phyloP scores from a whole-genome alignment of 352 stramenopile genomes.

The Saprolegnia parasitica region DNA sequence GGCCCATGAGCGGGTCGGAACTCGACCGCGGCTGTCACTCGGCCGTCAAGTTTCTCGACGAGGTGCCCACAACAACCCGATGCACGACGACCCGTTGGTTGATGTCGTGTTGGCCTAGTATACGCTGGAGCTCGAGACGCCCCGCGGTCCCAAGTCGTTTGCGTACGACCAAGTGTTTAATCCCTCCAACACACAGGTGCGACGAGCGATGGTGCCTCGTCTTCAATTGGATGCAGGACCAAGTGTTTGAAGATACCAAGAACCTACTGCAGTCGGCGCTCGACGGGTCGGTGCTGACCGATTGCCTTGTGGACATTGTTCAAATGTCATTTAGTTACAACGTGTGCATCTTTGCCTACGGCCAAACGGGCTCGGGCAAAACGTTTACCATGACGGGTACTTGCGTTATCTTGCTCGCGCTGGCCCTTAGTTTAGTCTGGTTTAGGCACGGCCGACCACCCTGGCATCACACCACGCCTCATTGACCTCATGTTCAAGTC shows the following conservation, averaged over 20 bases:
- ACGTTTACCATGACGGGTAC: conserved; percentile 91
- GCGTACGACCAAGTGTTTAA: conserved; percentile 88
- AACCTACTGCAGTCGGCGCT: conserved; percentile 86
- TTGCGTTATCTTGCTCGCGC: not conserved
- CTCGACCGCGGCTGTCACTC: conserved; percentile 63
- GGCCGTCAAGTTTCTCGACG: conserved; percentile 67
- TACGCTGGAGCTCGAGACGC: conserved; percentile 78
- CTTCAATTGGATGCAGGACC: conserved; percentile 35
- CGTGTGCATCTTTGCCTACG: conserved; percentile 93
- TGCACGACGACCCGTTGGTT: not conserved
- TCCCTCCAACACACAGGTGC: conserved; percentile 49
- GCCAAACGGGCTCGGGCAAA: conserved; percentile 90
- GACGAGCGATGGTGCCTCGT: not conserved
- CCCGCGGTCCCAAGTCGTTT: conserved; percentile 82
- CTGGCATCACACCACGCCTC: conserved; percentile 77
- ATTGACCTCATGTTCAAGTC: conserved; percentile 85
- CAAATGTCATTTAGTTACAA: conserved; percentile 62
- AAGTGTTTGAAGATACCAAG: conserved; percentile 92
- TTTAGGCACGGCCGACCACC: conserved; percentile 42
- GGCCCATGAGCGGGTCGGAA: conserved; percentile 87
- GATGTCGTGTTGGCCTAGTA: conserved; percentile 37
- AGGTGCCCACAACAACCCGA: conserved; percentile 32
- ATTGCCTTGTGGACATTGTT: too few relatives aligned
- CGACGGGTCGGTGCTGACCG: conserved; percentile 66
- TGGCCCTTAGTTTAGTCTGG: not conserved